Conservation (phyloP, 345 rosid genomes). For the Murraya paniculata region DNA sequence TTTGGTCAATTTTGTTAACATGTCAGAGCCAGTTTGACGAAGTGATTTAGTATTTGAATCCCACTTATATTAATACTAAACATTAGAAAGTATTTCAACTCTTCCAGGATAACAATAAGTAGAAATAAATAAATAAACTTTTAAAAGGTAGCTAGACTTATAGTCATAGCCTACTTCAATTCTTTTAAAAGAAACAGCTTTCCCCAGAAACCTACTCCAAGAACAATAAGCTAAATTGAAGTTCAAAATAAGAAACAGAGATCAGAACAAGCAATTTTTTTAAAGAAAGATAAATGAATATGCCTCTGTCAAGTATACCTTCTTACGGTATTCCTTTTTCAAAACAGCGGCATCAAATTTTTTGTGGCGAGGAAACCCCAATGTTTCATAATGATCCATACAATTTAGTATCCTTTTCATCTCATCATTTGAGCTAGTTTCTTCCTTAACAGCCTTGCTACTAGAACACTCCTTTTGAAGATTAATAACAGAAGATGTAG, state of each 20-base stretch:
- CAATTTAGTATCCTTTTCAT: constrained; percentile 83
- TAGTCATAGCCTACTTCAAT: neutral
- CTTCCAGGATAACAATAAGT: neutral
- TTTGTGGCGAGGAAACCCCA: constrained; percentile 72
- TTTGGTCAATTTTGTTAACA: neutral
- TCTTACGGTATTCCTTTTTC: constrained; percentile 89
- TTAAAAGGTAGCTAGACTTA: neutral
- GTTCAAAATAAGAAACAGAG: neutral
- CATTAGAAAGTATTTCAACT: neutral
- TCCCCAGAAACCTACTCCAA: neutral
- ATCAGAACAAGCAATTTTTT: neutral
- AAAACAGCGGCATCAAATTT: constrained; percentile 54
- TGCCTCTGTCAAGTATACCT: constrained; percentile 40
- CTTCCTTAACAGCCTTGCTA: constrained; percentile 52
- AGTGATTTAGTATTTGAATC: neutral
- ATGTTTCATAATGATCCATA: constrained; percentile 74
- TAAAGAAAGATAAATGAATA: neutral
- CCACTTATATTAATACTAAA: neutral
- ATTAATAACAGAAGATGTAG: constrained; percentile 45
- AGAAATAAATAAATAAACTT: neutral
- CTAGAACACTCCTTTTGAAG: constrained; percentile 44
- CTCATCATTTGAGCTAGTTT: constrained; percentile 60
- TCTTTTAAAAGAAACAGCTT: neutral
- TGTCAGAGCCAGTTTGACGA: neutral
- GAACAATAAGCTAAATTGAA: neutral